These are phyloP conservation scores for Brassica nigra DNA, from an alignment of 345 rosid species.

Conservation along the genomic window DNA sequence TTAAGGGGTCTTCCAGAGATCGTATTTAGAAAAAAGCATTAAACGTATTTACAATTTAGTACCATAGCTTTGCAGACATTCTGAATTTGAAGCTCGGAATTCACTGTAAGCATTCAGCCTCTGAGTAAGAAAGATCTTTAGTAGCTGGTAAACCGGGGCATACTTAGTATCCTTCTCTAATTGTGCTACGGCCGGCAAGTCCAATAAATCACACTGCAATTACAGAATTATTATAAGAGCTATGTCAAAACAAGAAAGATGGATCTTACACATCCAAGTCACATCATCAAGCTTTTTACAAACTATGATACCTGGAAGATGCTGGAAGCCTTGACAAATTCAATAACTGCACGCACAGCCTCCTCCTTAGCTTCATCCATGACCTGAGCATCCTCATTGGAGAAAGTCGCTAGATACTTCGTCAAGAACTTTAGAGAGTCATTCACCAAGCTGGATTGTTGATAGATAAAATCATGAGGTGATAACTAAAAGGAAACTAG, in stretches of 20 bases:
- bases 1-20: background rate
- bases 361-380: conserved; percentile 90
- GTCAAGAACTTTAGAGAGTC: conserved; percentile 77
- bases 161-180: conserved; percentile 79
- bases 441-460: conserved; percentile 59
- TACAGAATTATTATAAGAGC: background rate
- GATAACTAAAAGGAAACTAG: background rate
- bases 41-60: background rate
- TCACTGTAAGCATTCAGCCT: conserved; percentile 74
- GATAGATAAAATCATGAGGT: conserved; percentile 20
- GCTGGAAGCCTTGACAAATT: conserved; percentile 88
- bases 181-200: conserved; percentile 81
- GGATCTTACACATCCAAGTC: background rate
- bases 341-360: conserved; percentile 71
- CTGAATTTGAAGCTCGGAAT: conserved; percentile 74
- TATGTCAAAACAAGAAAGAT: conserved; percentile 15
- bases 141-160: conserved; percentile 73
- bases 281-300: background rate
- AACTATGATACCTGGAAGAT: conserved; percentile 71
- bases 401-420: conserved; percentile 83
- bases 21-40: background rate
- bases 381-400: conserved; percentile 61
- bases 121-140: conserved; percentile 81
- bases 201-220: conserved; percentile 92
- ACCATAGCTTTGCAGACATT: conserved; percentile 75